Conservation (phyloP, 257 asterid genomes). For the Ehretia macrophylla region DNA sequence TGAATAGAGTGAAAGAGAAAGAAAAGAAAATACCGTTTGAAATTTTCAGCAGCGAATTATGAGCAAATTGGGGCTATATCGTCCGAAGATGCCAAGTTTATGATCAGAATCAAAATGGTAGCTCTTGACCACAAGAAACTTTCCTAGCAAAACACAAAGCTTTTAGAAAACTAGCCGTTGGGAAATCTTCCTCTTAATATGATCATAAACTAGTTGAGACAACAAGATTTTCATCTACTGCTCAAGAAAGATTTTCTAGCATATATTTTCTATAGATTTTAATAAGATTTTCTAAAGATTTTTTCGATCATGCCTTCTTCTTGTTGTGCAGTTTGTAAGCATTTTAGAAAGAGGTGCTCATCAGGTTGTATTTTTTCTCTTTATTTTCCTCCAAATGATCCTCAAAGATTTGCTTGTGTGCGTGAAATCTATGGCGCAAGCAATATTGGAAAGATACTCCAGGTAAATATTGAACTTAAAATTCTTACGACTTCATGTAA, state of each 20-base stretch:
- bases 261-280: neutral
- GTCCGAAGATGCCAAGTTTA: neutral
- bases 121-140: neutral
- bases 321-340: conserved; percentile 83
- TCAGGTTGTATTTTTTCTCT: conserved; percentile 67
- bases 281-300: neutral
- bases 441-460: conserved; percentile 56
- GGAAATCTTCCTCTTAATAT: neutral
- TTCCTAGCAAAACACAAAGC: neutral
- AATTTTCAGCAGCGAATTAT: no score
- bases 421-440: conserved; percentile 77
- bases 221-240: no score
- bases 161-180: neutral
- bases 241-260: neutral
- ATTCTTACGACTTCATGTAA: no score
- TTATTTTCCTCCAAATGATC: conserved; percentile 62
- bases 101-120: neutral
- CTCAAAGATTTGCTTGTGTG: conserved; percentile 49
- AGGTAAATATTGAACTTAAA: conserved; percentile 23
- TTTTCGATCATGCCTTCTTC: conserved; percentile 28
- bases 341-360: conserved; percentile 60
- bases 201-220: neutral
- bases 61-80: neutral
- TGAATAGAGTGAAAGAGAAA: no score
- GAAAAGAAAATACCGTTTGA: no score